These are phyloP conservation scores for Ceriops zippeliana DNA, from an alignment of 345 rosid genomes.

Conservation along the genomic window DNA sequence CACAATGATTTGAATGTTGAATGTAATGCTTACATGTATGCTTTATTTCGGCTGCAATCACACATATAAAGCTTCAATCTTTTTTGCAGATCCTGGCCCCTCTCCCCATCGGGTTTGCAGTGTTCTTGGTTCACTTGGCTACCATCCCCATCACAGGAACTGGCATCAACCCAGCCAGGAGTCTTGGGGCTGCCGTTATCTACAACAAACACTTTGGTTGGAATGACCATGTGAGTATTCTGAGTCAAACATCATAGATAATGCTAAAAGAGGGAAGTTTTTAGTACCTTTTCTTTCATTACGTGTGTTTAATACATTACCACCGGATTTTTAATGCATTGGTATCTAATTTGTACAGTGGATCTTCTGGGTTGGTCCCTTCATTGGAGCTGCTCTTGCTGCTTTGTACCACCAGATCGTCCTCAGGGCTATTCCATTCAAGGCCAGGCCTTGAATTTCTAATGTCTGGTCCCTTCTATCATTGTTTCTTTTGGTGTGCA, in stretches of 20 bases:
- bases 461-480: too few relatives aligned
- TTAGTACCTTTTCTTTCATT: too few relatives aligned
- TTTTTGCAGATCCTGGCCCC: neutral
- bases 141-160: constrained; percentile 7
- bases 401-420: constrained; percentile 2
- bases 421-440: neutral
- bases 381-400: constrained; percentile 4
- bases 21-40: neutral
- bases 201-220: neutral
- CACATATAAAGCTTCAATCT: neutral
- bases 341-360: neutral
- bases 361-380: constrained; percentile 8
- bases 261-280: too few relatives aligned
- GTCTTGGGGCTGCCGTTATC: neutral
- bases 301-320: neutral
- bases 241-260: too few relatives aligned
- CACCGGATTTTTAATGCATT: neutral
- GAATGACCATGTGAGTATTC: constrained; percentile 1
- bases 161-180: constrained; percentile 3
- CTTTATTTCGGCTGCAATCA: neutral
- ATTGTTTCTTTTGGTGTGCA: neutral
- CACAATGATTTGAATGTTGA: too few relatives aligned
- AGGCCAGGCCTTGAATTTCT: neutral
- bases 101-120: constrained; percentile 1
- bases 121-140: neutral